phyloP scores from a whole-genome alignment of 176 grass and related monocot species.

The Echinochloa phyllopogon region DNA sequence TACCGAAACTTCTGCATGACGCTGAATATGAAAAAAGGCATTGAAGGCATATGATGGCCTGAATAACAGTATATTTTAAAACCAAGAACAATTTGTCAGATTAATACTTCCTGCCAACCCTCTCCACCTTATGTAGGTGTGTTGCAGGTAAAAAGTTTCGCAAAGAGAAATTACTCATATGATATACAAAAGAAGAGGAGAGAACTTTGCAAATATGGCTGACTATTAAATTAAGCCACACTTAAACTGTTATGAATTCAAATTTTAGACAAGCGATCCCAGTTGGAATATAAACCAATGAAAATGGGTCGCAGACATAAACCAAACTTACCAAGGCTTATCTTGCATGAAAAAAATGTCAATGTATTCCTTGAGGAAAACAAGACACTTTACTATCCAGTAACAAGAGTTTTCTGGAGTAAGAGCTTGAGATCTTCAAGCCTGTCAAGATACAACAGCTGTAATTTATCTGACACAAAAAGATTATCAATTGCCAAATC shows the following conservation, averaged over 20 bases:
- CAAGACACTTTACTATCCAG: conserved; percentile 48
- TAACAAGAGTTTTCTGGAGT: conserved; percentile 77
- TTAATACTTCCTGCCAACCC: background rate
- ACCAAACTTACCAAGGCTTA: conserved; percentile 43
- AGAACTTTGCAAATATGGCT: conserved; percentile 12
- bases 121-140: conserved; percentile 29
- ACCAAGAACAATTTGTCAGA: background rate
- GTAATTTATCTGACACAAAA: conserved; percentile 31
- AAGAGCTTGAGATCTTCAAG: conserved; percentile 84
- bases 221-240: background rate
- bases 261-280: background rate
- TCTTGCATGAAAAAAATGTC: conserved; percentile 12
- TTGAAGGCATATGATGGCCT: background rate
- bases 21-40: background rate
- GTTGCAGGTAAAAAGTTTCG: background rate
- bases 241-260: background rate
- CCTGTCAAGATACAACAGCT: conserved; percentile 51
- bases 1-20: conserved; percentile 32
- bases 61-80: background rate
- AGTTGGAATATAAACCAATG: background rate
- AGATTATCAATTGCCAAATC: background rate
- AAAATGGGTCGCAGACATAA: conserved; percentile 13
- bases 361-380: conserved; percentile 40
- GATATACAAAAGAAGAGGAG: background rate
- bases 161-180: background rate